phyloP scores from a whole-genome alignment of 208 protist genomes.

The Leishmania gerbilli region DNA sequence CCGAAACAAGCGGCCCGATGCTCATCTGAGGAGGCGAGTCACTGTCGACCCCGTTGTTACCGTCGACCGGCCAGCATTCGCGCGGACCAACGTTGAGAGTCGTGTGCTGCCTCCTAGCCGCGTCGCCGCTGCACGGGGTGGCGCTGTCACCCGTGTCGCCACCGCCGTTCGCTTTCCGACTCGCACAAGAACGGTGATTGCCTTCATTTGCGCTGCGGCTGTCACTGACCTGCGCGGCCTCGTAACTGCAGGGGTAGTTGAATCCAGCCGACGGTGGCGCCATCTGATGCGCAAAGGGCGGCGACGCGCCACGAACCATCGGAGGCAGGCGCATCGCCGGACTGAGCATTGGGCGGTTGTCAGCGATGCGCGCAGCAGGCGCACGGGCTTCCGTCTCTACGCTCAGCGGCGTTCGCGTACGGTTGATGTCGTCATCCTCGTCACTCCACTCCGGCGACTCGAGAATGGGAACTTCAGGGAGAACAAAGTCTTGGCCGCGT shows the following conservation, averaged over 20 bases:
- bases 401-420: not conserved
- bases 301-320: not conserved
- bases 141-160: too few relatives aligned
- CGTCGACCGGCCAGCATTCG: not conserved
- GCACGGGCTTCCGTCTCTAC: not conserved
- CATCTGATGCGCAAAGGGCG: not conserved
- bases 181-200: not conserved
- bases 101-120: not conserved
- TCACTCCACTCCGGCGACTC: slow-evolving; percentile 36
- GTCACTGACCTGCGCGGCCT: not conserved
- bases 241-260: not conserved
- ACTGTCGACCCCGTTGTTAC: not conserved
- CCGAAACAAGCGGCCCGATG: not conserved
- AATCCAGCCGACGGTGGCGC: not conserved
- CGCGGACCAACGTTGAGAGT: not conserved
- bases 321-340: not conserved
- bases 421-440: slow-evolving; percentile 6
- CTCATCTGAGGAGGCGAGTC: not conserved
- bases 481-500: slow-evolving; percentile 31
- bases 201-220: not conserved
- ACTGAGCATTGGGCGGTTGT: not conserved
- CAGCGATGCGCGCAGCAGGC: not conserved
- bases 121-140: not conserved
- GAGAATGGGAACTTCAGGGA: slow-evolving; percentile 32
- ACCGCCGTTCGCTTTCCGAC: not conserved